A percentile compares a stretch with the other conserved stretches of the same genome.
Conservation (phyloP, 1,139 yeast species). For the Lodderomyces orthopsilosis region DNA sequence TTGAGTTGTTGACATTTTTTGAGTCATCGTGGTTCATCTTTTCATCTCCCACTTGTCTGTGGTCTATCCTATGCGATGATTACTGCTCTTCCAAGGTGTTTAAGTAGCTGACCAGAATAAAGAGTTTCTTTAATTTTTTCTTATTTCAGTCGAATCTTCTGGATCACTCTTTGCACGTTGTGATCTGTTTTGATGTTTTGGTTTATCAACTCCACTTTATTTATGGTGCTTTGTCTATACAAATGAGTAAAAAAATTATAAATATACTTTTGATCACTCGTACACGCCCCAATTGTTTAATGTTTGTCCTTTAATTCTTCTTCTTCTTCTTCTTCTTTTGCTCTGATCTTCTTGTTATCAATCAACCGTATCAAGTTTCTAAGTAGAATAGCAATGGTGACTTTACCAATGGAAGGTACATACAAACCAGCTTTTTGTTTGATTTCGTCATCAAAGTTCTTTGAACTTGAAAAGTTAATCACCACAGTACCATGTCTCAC, state of each 20-base stretch:
- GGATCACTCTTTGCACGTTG: no score
- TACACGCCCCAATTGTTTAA: background rate
- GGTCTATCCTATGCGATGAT: background rate
- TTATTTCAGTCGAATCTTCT: no score
- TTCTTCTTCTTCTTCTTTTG: slow-evolving; percentile 8
- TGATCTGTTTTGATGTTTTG: background rate
- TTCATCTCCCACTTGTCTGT: background rate
- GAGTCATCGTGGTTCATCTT: slow-evolving; percentile 1
- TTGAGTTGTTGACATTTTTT: background rate
- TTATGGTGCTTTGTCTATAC: background rate
- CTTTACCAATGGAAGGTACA: slow-evolving; percentile 95
- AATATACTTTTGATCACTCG: background rate
- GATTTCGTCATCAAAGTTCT: slow-evolving; percentile 78
- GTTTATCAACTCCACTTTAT: background rate
- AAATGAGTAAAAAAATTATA: background rate
- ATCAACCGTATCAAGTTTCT: slow-evolving; percentile 81
- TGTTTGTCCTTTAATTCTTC: background rate
- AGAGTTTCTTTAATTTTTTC: no score
- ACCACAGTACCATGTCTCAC: slow-evolving; percentile 87
- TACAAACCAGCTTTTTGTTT: slow-evolving; percentile 85
- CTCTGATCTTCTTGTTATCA: slow-evolving; percentile 51
- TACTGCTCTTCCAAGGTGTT: background rate
- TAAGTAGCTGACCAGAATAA: no score
- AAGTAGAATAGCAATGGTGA: slow-evolving; percentile 88
- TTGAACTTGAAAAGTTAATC: slow-evolving; percentile 84